Evolutionary conservation across 2,329 filamentous ascomycete genomes (phyloP), one percentile per base, ranked within the genome.

Genomic region (Pyrenophora teres): DNA sequence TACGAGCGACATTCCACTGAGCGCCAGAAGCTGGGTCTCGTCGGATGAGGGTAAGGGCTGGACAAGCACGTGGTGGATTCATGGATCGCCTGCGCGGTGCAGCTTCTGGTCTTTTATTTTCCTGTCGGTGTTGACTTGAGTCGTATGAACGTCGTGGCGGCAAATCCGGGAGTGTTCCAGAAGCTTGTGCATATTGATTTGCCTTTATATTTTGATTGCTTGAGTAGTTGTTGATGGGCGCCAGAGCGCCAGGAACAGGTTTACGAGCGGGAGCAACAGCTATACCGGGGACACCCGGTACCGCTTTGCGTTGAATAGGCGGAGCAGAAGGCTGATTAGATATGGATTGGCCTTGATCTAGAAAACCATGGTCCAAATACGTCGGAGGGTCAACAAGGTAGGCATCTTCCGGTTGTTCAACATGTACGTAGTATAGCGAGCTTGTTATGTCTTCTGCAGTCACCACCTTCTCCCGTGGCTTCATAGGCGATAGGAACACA

Each of bases 361-460:
- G 9, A 41, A 59, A 52, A n/a, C 57, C 45, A 12, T 52, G 35
- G n/a, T 61, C 46, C n/a, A 52, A 54, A 23, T 52, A 55, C 3
- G 52, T 48, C 6, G 62, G 42, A 32, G 59, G 52, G 7, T 41
- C 53, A 25, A 72, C 37, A 5, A 78, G 71, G 27, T 76, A 69
- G 25, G 72, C 73, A 54, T 76, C 71, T 50, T 89, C 80, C 3
- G 84, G 82, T 1, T 82, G 80, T 52, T 90, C 83, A 33, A 95
- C 83, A 74, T 97, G 93, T 46, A 97, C 79, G 70, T 94, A 97
- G 76, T 97, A 99, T 4, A 99, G 81, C 12, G 88, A 96, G 64
- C 86, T 90, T 49, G 88, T 85, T 41, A 99, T 87, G 69, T 97
- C 93, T 70, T 92, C 87, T 38, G 84, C 87, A 0, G 91, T 95